Percentiles rank a stretch among this genome's conserved stretches.
phyloP scores from a whole-genome alignment of 805 yeast species.

The Wickerhamomyces rabaulensis region DNA sequence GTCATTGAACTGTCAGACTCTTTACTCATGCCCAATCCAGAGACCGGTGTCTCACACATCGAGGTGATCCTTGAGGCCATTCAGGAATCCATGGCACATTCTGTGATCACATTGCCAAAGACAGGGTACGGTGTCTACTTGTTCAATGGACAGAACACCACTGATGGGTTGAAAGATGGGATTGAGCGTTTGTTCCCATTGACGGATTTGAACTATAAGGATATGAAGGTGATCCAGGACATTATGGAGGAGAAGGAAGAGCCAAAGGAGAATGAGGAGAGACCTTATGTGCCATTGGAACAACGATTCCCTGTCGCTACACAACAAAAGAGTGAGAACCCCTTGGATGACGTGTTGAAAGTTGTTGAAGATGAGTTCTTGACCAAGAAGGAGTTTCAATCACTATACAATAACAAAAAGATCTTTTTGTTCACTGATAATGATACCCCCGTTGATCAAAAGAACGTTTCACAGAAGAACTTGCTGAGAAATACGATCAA shows the following conservation, averaged over 20 bases:
- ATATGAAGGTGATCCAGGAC: conserved; percentile 53
- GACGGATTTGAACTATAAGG: conserved; percentile 47
- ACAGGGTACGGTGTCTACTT: conserved; percentile 75
- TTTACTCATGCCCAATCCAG: conserved; percentile 35
- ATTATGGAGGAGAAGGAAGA: conserved; percentile 38
- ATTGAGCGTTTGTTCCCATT: conserved; percentile 47
- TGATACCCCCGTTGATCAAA: conserved; percentile 54
- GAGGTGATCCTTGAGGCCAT: conserved; percentile 51
- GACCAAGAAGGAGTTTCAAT: conserved; percentile 32
- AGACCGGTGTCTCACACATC: conserved; percentile 36
- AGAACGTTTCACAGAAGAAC: conserved; percentile 34
- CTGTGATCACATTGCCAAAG: conserved; percentile 58
- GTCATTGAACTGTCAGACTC: conserved; percentile 53
- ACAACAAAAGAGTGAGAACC: conserved; percentile 22
- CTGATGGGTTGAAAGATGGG: conserved; percentile 33
- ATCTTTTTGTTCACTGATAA: conserved; percentile 71
- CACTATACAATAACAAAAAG: conserved; percentile 48
- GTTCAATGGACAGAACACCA: conserved; percentile 40
- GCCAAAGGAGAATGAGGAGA: conserved; percentile 3
- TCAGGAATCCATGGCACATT: conserved; percentile 55
- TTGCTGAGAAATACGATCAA: conserved; percentile 51
- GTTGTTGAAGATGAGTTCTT: conserved; percentile 52
- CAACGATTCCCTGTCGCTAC: conserved; percentile 26
- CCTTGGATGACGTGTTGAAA: conserved; percentile 40
- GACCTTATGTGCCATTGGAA: conserved; percentile 20